Conservation (phyloP, 2,329 filamentous ascomycete genomes). For the Fusarium fujikuroi region DNA sequence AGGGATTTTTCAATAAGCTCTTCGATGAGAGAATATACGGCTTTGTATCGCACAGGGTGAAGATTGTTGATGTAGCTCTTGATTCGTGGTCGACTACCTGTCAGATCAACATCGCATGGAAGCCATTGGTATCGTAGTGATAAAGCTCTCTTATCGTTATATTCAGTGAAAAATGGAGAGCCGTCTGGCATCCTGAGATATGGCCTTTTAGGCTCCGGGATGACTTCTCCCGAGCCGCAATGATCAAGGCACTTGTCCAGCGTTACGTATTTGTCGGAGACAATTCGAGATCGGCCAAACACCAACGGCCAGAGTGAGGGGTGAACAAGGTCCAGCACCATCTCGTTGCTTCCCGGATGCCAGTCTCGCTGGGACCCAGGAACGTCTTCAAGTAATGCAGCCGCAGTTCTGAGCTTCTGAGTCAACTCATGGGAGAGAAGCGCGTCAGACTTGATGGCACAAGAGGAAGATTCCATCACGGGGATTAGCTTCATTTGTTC, state of each 20-base stretch:
- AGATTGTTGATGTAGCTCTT: constrained; percentile 65
- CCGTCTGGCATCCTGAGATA: background rate
- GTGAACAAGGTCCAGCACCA: constrained; percentile 20
- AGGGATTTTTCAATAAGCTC: constrained; percentile 54
- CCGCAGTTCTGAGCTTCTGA: background rate
- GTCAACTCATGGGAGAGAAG: background rate
- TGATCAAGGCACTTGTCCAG: constrained; percentile 9
- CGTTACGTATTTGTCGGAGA: constrained; percentile 45
- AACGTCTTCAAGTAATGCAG: background rate
- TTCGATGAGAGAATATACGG: constrained; percentile 55
- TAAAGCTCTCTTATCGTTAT: background rate
- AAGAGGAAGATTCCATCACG: background rate
- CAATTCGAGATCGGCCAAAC: constrained; percentile 46
- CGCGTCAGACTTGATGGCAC: background rate
- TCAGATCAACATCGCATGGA: background rate
- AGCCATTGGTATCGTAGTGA: background rate
- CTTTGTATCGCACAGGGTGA: constrained; percentile 54
- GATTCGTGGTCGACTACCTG: constrained; percentile 43
- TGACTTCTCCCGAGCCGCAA: background rate
- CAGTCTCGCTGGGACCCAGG: background rate
- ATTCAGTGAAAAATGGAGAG: background rate
- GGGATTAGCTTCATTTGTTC: background rate
- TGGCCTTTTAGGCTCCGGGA: background rate
- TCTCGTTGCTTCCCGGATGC: constrained; percentile 10
- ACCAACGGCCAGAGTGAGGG: constrained; percentile 37